Base-by-base conservation (phyloP, 495 filamentous ascomycete genomes). In the Talaromyces proteolyticus region DNA sequence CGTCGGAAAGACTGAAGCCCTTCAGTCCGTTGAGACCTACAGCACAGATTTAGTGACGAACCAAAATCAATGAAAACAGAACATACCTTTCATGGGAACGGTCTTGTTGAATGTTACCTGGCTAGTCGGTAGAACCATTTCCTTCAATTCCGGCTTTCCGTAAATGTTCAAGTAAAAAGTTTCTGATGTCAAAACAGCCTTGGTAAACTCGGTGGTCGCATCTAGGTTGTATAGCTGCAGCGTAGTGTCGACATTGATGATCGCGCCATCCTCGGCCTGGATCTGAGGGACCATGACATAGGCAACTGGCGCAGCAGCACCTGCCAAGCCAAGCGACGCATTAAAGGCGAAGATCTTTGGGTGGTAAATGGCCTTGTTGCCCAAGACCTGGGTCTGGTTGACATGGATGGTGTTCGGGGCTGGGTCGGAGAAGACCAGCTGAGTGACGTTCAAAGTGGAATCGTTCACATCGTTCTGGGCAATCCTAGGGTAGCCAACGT, bases 401-500 rank as follows among this genome's bases (percentile, higher is more conserved):
- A 91, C 70, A 45, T 73, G 64, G 55, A 89, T 66, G 20, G 73
- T 77, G 12, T 79, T 59, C 6, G 80, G 63, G 22, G 76, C 68
- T 3, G 86, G 84, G 24, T 85, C 63, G 41, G 72, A 74, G 61
- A 89, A 70, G 10, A 68, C 42, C 57, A 90, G 77, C 44, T 67
- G 59, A 14, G 74, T 74, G 57, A 91, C 65, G 20, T 71, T 69
- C 40, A 91, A 72, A 14, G 70, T 76, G 17, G 88, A 82, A 18
- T 79, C 64, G 55, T 87, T 77, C 52, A 91, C 73, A 59, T 81
- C 81, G 41, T 68, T 34, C 61, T 91, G 86, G 19, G 87, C 85
- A 49, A 88, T 87, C 47, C 78, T 75, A 44, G 87, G 87, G 38
- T 88, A 83, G 4, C 64, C 87, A 51, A 89, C 86, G 54, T 85